Evolutionary conservation across 2,329 filamentous ascomycete species (phyloP).

Genomic region (Xylaria sp.): DNA sequence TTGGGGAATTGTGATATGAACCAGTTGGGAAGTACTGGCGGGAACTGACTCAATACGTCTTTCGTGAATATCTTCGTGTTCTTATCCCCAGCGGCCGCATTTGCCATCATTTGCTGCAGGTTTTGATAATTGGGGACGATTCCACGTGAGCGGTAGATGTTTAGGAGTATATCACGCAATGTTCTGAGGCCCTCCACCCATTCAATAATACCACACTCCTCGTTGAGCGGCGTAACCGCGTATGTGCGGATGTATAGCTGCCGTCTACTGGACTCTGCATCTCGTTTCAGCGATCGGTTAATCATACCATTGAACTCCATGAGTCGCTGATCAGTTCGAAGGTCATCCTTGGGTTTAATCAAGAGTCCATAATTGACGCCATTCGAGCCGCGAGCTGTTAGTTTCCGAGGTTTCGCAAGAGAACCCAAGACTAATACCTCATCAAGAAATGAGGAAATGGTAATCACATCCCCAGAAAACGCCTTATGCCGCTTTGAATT

Average conservation of each 20-base stretch:
- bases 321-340: conserved; percentile 95
- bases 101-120: conserved; percentile 73
- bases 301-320: conserved; percentile 99
- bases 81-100: conserved; percentile 64
- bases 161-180: conserved; percentile 87
- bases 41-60: conserved; percentile 73
- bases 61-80: conserved; percentile 80
- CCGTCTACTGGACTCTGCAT: conserved; percentile 88
- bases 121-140: conserved; percentile 76
- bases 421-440: conserved; percentile 92
- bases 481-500: conserved; percentile 81
- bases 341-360: conserved; percentile 97
- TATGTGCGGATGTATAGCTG: conserved; percentile 97
- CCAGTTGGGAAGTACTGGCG: conserved; percentile 89
- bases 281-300: conserved; percentile 90
- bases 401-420: conserved; percentile 88
- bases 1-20: conserved; percentile 96
- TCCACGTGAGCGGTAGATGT: conserved; percentile 79
- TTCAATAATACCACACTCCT: conserved; percentile 97
- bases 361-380: conserved; percentile 89
- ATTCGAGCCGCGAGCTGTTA: conserved; percentile 89
- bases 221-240: conserved; percentile 93
- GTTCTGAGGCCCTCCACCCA: conserved; percentile 98
- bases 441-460: conserved; percentile 82
- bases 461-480: conserved; percentile 87